Evolutionary conservation across 768 basidiomycete species (phyloP).

Genomic region (Leccinum longicurvipes): DNA sequence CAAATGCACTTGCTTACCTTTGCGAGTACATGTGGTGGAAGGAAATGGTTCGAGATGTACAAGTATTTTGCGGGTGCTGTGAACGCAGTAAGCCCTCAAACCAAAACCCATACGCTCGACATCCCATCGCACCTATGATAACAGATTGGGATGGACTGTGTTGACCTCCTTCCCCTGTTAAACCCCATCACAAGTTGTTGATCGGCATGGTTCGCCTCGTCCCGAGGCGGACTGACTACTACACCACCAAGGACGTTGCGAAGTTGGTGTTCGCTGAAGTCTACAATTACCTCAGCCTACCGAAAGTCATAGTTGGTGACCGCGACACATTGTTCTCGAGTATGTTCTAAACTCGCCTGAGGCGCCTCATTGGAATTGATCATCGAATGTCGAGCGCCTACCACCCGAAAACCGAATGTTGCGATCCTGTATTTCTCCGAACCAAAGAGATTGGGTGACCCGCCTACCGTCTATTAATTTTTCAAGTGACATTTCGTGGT

Average conservation of each 20-base stretch:
- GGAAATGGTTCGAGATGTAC: constrained; percentile 29
- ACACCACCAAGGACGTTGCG: neutral
- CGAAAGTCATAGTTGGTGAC: neutral
- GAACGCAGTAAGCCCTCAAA: constrained; percentile 15
- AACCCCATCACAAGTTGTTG: no score
- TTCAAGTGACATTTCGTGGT: neutral
- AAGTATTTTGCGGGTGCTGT: neutral
- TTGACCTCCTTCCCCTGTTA: no score
- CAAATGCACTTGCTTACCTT: constrained; percentile 32
- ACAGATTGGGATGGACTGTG: constrained; percentile 40
- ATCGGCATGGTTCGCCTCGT: neutral
- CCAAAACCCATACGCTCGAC: constrained; percentile 24
- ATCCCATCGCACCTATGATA: constrained; percentile 34
- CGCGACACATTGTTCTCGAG: neutral
- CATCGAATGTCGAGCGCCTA: constrained; percentile 24
- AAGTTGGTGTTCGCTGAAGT: neutral
- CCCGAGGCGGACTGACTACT: neutral
- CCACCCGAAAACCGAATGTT: constrained; percentile 34
- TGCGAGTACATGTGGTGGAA: constrained; percentile 32
- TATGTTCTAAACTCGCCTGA: neutral
- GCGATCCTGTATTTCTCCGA: neutral
- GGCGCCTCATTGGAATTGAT: neutral
- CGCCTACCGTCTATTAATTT: constrained; percentile 18
- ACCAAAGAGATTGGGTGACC: constrained; percentile 12
- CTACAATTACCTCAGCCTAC: neutral